Evolutionary conservation across 2,329 filamentous ascomycete species (phyloP).

Genomic region (Xylariales sp.): DNA sequence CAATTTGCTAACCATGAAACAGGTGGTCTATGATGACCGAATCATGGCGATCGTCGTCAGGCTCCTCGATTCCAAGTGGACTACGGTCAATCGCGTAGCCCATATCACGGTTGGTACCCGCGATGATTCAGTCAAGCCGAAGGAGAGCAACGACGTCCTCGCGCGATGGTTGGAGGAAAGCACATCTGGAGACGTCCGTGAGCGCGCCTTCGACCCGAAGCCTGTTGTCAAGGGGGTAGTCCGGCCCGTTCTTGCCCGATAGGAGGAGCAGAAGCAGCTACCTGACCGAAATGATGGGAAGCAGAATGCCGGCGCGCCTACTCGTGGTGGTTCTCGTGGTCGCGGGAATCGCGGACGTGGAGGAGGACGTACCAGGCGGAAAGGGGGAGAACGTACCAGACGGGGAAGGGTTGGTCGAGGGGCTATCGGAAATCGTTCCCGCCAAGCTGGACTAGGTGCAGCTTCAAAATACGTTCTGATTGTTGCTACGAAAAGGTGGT

Average conservation of each 20-base stretch:
- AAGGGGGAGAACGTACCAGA: too few relatives aligned
- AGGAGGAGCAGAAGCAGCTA: constrained; percentile 20
- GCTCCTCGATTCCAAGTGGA: constrained; percentile 59
- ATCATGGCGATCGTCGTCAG: constrained; percentile 91
- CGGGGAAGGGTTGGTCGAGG: too few relatives aligned
- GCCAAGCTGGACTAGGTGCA: too few relatives aligned
- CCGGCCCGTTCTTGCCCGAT: constrained; percentile 44
- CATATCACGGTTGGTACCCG: constrained; percentile 90
- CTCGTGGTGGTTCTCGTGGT: too few relatives aligned
- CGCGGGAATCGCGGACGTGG: too few relatives aligned
- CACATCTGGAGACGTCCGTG: constrained; percentile 37
- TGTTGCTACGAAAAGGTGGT: too few relatives aligned
- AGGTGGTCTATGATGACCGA: constrained; percentile 76
- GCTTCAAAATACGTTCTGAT: too few relatives aligned
- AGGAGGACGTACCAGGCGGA: too few relatives aligned
- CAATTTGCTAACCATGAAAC: not conserved
- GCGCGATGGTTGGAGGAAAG: constrained; percentile 65
- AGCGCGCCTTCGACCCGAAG: constrained; percentile 46
- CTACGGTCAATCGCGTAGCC: constrained; percentile 71
- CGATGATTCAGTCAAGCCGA: constrained; percentile 72
- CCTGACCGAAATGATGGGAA: too few relatives aligned
- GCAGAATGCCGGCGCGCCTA: too few relatives aligned
- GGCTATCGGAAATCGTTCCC: too few relatives aligned
- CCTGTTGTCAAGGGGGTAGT: constrained; percentile 44
- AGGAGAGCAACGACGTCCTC: constrained; percentile 87